Evolutionary conservation across 116 monocot species (phyloP), one percentile per base, ranked within the genome.

Genomic region (Dioscorea cayenensis): DNA sequence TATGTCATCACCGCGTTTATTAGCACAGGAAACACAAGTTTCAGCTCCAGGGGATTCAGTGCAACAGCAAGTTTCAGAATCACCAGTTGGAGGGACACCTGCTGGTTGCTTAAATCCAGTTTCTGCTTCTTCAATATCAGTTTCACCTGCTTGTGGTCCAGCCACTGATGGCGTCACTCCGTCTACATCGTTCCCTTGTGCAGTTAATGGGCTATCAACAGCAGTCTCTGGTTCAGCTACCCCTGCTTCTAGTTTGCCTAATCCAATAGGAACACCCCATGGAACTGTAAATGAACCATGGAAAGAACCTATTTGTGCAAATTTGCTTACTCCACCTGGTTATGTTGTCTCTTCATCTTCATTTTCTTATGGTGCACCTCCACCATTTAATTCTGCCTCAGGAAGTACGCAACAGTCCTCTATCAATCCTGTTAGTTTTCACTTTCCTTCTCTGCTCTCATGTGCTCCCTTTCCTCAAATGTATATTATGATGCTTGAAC

Each of bases 331-430:
- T 28, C 69, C 76, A 76, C 76, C 78, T 21, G 82, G 80, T 66
- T 84, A 69, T 71, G 76, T 72, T 84, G 78, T 70, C 16, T 64
- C 95, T 72, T 72, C 82, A 49, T 80, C 82, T 64, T 72, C 85
- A 35, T 80, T 87, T 70, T 79, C 85, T 32, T 82, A 87, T 69
- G 81, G 66, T 59, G 66, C 80, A 32, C 72, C 84, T 67, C 85
- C 90, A 49, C 83, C 79, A 70, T 27, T 38, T 38, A 90, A 69
- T 71, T 68, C 76, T 81, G 35, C 78, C 23, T 27, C 78, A 65
- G 84, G 78, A 28, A 73, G 23, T 62, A 60, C 51, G 49, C 89
- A 84, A 51, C 91, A 81, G 76, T 73, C 78, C 38, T 28, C 76
- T 51, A 65, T 78, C 60, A 17, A 65, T 73, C 71, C 87, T 73